Evolutionary conservation across 176 grass and related monocot genomes (phyloP).

Genomic region (Alloteropsis semialata): DNA sequence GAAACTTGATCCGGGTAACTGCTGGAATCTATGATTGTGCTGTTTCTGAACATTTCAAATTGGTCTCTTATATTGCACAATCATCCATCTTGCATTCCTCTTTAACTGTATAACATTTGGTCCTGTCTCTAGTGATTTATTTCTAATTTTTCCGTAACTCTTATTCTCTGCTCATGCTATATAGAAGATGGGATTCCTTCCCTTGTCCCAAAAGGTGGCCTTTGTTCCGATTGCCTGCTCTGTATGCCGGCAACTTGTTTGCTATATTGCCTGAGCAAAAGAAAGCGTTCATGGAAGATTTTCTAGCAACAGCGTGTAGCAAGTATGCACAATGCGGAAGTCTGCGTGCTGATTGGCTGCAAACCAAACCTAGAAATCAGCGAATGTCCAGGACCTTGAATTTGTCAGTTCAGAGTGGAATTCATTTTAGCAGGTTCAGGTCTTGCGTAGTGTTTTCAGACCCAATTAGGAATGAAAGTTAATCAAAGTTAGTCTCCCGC

Average conservation of each 20-base stretch:
- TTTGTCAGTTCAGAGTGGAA: neutral
- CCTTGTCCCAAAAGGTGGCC: constrained; percentile 68
- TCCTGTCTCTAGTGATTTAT: neutral
- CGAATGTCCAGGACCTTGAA: neutral
- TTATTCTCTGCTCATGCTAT: constrained; percentile 23
- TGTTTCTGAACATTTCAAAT: neutral
- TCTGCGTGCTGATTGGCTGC: neutral
- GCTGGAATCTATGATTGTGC: neutral
- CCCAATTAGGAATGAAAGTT: neutral
- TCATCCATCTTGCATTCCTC: neutral
- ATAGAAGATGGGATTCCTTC: constrained; percentile 70
- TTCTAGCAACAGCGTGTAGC: neutral
- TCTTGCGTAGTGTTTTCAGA: neutral
- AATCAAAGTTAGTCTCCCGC: too few species aligned
- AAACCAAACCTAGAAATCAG: neutral
- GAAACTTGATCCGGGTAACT: neutral
- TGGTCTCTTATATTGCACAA: neutral
- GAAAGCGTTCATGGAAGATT: neutral
- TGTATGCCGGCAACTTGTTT: too few species aligned
- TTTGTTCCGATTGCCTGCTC: neutral
- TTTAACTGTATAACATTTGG: neutral
- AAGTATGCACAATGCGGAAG: neutral
- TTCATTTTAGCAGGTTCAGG: neutral
- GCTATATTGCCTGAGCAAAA: too few species aligned
- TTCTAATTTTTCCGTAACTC: neutral